Evolutionary conservation across 805 yeast genomes (phyloP).

Genomic region (Cephaloascus albidus): DNA sequence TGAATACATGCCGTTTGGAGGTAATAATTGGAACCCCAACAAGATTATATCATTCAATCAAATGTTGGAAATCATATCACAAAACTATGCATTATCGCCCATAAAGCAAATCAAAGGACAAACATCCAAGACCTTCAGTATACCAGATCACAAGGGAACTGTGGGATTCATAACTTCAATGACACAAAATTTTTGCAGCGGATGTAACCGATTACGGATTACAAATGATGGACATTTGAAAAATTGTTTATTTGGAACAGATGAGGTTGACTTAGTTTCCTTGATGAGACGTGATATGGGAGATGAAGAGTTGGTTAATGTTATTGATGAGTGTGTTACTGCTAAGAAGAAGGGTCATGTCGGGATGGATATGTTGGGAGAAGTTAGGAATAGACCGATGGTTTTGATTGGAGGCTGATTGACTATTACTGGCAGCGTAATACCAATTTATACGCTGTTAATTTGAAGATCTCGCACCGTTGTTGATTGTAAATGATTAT

Average conservation of each 20-base stretch:
- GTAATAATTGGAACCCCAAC: conserved; percentile 38
- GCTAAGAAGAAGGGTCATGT: conserved; percentile 42
- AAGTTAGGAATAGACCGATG: conserved; percentile 44
- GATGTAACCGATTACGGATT: conserved; percentile 41
- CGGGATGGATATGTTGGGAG: conserved; percentile 35
- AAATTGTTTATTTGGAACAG: conserved; percentile 45
- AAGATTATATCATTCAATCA: conserved; percentile 38
- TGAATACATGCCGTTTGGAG: conserved; percentile 52
- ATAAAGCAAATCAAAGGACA: conserved; percentile 26
- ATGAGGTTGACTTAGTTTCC: conserved; percentile 38
- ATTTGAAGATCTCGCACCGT: too few species aligned
- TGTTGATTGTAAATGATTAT: too few species aligned
- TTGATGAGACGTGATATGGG: conserved; percentile 23
- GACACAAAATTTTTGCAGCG: conserved; percentile 43
- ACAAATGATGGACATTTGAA: conserved; percentile 47
- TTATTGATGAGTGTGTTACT: conserved; percentile 36
- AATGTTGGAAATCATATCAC: conserved; percentile 22
- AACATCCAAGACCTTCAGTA: conserved; percentile 35
- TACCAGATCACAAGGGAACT: conserved; percentile 32
- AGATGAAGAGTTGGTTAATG: conserved; percentile 23
- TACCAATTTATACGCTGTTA: too few species aligned
- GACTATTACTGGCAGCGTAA: not conserved
- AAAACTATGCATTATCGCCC: conserved; percentile 13
- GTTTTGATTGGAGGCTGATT: conserved; percentile 44
- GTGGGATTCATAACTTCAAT: conserved; percentile 47